phyloP scores from a whole-genome alignment of 2,329 filamentous ascomycete genomes.

The Exophiala spinifera region DNA sequence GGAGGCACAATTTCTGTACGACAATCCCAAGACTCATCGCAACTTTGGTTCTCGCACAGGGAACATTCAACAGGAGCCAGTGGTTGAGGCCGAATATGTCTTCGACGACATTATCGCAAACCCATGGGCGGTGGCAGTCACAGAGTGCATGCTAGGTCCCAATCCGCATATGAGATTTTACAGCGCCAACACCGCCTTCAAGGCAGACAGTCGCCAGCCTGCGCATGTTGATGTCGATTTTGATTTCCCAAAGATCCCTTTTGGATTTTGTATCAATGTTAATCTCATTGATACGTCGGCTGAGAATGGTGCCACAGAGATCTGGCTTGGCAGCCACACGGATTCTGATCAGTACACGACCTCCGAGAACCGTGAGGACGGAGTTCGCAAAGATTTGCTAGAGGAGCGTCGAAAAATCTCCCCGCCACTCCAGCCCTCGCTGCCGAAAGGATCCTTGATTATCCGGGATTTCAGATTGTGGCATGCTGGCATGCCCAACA shows the following conservation, averaged over 20 bases:
- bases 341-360: constrained; percentile 32
- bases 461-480: constrained; percentile 59
- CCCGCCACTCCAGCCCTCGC: constrained; percentile 37
- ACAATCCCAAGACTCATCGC: neutral
- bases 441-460: constrained; percentile 48
- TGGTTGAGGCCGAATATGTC: neutral
- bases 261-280: constrained; percentile 49
- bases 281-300: constrained; percentile 44
- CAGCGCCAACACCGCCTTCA: constrained; percentile 40
- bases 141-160: constrained; percentile 37
- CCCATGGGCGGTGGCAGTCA: constrained; percentile 16
- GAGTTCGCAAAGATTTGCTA: constrained; percentile 32
- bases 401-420: constrained; percentile 32
- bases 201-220: constrained; percentile 37
- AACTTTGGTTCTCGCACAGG: neutral
- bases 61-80: neutral
- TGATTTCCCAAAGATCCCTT: constrained; percentile 47
- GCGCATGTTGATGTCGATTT: constrained; percentile 43
- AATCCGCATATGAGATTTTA: constrained; percentile 36
- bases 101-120: neutral
- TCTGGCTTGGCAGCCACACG: constrained; percentile 49
- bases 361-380: constrained; percentile 17
- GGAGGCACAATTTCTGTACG: neutral
- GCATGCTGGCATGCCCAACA: constrained; percentile 63
- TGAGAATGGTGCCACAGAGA: constrained; percentile 48